Evolutionary conservation across 768 basidiomycete species (phyloP), one percentile per base, ranked within the genome.

Genomic region (Suillus luteus): DNA sequence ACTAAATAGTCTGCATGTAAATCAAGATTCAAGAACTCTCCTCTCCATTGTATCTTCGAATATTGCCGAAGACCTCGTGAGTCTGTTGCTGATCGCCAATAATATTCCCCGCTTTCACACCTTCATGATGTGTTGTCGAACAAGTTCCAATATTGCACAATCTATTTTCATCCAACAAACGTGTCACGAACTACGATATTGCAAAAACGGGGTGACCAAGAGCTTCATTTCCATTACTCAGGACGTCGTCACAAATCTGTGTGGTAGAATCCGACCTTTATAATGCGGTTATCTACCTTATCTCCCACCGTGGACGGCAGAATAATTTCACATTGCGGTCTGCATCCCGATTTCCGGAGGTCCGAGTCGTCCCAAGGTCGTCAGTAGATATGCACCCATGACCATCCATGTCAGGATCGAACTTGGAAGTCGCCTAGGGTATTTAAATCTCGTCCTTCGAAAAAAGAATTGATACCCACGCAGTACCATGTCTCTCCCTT

Each of bases 301-400:
- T 38, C 22, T 57, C 17, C 37, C 55, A 38, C 38, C 22, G 9
- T 17, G 22, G 22, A 14, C 15, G 22, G 9, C 51, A 40, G 15
- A 40, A 52, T 1, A 10, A 17, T 6, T 38, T 57, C 15, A 24
- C 9, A 38, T 40, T n/a, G 17, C 37, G 24, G 55, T 24, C 10
- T 40, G 15, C 33, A 37, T n/a, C 11, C 35, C 37, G 49, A 27
- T 38, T 12, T 24, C 37, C 40, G 49, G 19, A 59, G 22, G 33
- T 35, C 33, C 33, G 31, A 31, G 31, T 61, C 11, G 10, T 19
- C 52, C 35, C 17, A 24, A 24, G 3, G n/a, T 55, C 24, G 46
- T 61, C 60, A 46, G 38, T 41, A 61, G 62, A 62, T 40, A 27
- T 37, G 41, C 41, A 37, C 31, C 41, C 62, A 60, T 46, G 15